Evolutionary conservation across 2,329 filamentous ascomycete species (phyloP).

Genomic region (Truncatella angustata): DNA sequence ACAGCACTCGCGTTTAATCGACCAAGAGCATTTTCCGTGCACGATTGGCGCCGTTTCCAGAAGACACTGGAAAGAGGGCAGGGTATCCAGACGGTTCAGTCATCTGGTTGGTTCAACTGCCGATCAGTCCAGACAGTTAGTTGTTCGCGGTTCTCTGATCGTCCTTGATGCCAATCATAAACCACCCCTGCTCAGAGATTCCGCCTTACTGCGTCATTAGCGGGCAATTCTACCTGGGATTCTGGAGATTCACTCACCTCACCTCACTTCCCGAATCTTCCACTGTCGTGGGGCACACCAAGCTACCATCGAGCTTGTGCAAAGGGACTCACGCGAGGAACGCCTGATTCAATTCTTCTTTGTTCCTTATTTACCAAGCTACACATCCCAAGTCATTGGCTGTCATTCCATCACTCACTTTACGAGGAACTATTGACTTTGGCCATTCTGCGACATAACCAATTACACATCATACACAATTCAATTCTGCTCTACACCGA

Average conservation of each 20-base stretch:
- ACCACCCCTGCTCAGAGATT: background rate
- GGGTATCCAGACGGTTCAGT: background rate
- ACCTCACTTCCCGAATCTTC: constrained; percentile 14
- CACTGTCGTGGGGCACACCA: constrained; percentile 9
- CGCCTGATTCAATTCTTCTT: background rate
- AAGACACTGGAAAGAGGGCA: constrained; percentile 8
- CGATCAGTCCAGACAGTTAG: no score
- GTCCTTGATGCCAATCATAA: no score
- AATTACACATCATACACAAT: background rate
- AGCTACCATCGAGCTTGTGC: background rate
- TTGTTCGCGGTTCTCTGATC: no score
- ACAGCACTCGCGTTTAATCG: no score
- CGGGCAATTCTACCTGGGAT: background rate
- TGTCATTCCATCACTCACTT: background rate
- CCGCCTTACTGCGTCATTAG: constrained; percentile 6
- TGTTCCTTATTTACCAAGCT: background rate
- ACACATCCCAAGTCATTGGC: background rate
- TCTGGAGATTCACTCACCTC: background rate
- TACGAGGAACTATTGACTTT: background rate
- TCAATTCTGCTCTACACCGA: background rate
- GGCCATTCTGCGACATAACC: background rate
- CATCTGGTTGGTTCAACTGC: background rate
- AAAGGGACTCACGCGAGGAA: background rate
- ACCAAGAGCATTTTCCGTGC: no score
- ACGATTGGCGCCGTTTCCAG: constrained; percentile 1